Evolutionary conservation across 148 eudicot genomes (phyloP), one percentile per base, ranked within the genome.

Genomic region (Hydrangea macrophylla): DNA sequence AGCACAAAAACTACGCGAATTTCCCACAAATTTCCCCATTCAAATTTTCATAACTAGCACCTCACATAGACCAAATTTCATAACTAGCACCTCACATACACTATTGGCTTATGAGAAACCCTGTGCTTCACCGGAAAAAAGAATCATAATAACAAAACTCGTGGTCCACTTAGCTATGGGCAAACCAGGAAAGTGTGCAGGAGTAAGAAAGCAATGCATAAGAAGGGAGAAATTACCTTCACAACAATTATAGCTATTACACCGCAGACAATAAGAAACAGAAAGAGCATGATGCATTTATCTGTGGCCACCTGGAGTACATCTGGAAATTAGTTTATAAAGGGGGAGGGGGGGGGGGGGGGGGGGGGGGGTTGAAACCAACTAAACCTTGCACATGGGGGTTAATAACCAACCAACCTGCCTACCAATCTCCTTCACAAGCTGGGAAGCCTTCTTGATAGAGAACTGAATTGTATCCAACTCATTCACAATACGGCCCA

Each of bases 361-460:
- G 65, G 13, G 33, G 32, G 15, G 55, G 39, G 55, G 65, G 13
- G 33, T 31, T 17, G 55, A 22, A 30, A 51, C 55, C 22, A 24
- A 40, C 53, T 24, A 18, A 62, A 40, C 22, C 37, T 24, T 27
- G 33, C 36, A 62, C 28, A 18, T 39, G 48, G 11, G 42, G 60
- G 70, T 4, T 37, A 31, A 70, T 28, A 62, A 67, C 37, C 18
- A 71, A 11, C 82, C 42, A 24, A 95, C 99, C 97, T 95, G 96
- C 68, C 99, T 79, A 70, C 99, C 97, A 56, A 95, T 95, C 83
- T 95, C 97, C 80, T 85, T 95, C 61, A 95, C 99, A 73, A 95
- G 88, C 75, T 95, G 93, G 61, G 97, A 85, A 22, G 99, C 99
- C 79, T 89, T 95, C 78, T 95, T 95, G 55, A 95, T 74, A 45